A percentile compares a stretch with the other conserved stretches of the same genome.
Conservation (phyloP, 1,139 yeast species). For the Scheffersomyces cryptocercus region DNA sequence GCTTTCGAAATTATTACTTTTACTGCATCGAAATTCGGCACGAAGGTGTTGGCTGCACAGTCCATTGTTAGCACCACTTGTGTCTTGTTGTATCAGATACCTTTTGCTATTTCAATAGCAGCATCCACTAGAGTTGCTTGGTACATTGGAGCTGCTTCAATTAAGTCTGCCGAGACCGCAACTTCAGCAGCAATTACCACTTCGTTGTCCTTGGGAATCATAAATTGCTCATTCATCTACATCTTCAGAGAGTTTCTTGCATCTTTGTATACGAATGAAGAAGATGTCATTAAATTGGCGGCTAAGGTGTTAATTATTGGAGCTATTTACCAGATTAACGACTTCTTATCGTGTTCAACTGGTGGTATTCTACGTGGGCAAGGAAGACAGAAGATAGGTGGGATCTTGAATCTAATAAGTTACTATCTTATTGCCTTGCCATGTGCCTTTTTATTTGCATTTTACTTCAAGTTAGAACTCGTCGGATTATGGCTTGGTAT, state of each 20-base stretch:
- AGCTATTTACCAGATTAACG: constrained; percentile 60
- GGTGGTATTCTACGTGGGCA: constrained; percentile 67
- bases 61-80: constrained; percentile 70
- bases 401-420: constrained; percentile 54
- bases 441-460: constrained; percentile 54
- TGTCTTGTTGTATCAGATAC: constrained; percentile 68
- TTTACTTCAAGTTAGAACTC: constrained; percentile 43
- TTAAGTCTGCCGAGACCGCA: constrained; percentile 46
- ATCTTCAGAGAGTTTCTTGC: constrained; percentile 44
- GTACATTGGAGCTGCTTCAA: constrained; percentile 72
- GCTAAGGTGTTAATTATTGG: constrained; percentile 53
- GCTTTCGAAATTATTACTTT: constrained; percentile 68
- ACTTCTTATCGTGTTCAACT: constrained; percentile 53
- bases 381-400: constrained; percentile 68
- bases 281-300: constrained; percentile 50
- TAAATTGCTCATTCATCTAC: constrained; percentile 39
- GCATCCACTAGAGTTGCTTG: constrained; percentile 78
- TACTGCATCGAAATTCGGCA: constrained; percentile 64
- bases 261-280: constrained; percentile 51
- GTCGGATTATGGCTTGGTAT: constrained; percentile 66
- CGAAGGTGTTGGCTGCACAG: constrained; percentile 70
- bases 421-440: constrained; percentile 65
- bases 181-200: constrained; percentile 41
- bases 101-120: constrained; percentile 74
- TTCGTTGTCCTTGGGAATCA: constrained; percentile 44